phyloP scores from a whole-genome alignment of 352 stramenopile genomes.

The Pythium rhizo-oryzae region DNA sequence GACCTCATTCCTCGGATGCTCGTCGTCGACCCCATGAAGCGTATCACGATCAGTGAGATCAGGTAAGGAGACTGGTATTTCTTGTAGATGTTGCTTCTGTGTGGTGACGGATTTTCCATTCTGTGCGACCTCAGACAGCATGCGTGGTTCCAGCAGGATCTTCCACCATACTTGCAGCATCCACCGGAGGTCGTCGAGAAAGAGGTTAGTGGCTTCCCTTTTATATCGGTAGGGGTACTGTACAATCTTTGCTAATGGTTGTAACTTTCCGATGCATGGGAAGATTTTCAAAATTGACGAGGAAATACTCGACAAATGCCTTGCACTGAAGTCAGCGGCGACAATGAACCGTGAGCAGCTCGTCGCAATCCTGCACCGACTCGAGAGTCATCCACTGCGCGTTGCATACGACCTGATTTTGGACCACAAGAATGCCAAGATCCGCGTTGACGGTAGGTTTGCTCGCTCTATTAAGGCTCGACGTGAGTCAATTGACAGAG shows the following conservation, averaged over 20 bases:
- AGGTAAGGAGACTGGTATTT: slow-evolving; percentile 34
- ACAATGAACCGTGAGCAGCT: slow-evolving; percentile 64
- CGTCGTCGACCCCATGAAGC: slow-evolving; percentile 99
- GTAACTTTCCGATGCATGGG: not conserved
- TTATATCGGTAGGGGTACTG: too few species aligned
- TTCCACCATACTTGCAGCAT: slow-evolving; percentile 97
- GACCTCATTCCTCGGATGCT: slow-evolving; percentile 99
- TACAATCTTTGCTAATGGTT: not conserved
- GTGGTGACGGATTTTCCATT: not conserved
- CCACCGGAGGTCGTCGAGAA: slow-evolving; percentile 96
- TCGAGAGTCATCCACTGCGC: slow-evolving; percentile 80
- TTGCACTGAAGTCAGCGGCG: slow-evolving; percentile 52
- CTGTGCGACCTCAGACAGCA: slow-evolving; percentile 62
- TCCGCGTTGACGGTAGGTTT: slow-evolving; percentile 83
- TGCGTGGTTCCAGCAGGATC: slow-evolving; percentile 98
- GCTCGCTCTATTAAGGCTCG: too few species aligned
- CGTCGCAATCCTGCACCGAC: slow-evolving; percentile 50
- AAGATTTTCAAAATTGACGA: slow-evolving; percentile 85
- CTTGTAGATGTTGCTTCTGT: not conserved
- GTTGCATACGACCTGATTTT: slow-evolving; percentile 98
- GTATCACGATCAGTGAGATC: slow-evolving; percentile 99
- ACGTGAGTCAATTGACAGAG: not conserved
- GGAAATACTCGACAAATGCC: slow-evolving; percentile 62
- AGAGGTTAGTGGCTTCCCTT: slow-evolving; percentile 59
- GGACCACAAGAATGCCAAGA: slow-evolving; percentile 97